These are phyloP conservation scores for Holtermanniella nyarrowii DNA, from an alignment of 768 basidiomycete species.

Conservation along the genomic window DNA sequence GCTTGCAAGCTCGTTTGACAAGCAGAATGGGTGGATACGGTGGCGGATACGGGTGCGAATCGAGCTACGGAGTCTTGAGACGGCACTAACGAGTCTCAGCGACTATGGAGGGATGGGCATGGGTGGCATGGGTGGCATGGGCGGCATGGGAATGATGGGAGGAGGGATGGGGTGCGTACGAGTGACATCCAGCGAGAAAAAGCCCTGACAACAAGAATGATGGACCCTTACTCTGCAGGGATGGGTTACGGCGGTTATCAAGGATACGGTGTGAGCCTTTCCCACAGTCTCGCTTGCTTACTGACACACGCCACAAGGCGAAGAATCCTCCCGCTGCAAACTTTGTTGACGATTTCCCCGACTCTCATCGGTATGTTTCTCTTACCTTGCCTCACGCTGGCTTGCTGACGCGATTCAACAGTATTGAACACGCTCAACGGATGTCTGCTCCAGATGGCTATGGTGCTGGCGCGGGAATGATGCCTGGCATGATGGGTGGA, in stretches of 20 bases:
- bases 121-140: conserved; percentile 14
- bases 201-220: background rate
- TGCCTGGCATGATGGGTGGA: background rate
- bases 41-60: too few relatives aligned
- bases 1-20: too few relatives aligned
- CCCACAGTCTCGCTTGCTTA: background rate
- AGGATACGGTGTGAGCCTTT: background rate
- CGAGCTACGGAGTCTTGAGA: too few relatives aligned
- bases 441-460: background rate
- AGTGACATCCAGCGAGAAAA: background rate
- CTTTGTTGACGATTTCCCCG: background rate
- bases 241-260: background rate
- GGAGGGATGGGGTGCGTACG: conserved; percentile 10
- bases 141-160: conserved; percentile 8
- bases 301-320: background rate
- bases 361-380: background rate
- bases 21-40: too few relatives aligned
- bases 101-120: too few relatives aligned
- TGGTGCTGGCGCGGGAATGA: background rate
- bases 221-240: background rate
- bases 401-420: background rate
- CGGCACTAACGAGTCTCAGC: too few relatives aligned
- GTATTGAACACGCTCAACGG: background rate
- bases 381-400: background rate
- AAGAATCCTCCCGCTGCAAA: background rate